phyloP scores from a whole-genome alignment of 345 rosid species.

The Populus nigra region DNA sequence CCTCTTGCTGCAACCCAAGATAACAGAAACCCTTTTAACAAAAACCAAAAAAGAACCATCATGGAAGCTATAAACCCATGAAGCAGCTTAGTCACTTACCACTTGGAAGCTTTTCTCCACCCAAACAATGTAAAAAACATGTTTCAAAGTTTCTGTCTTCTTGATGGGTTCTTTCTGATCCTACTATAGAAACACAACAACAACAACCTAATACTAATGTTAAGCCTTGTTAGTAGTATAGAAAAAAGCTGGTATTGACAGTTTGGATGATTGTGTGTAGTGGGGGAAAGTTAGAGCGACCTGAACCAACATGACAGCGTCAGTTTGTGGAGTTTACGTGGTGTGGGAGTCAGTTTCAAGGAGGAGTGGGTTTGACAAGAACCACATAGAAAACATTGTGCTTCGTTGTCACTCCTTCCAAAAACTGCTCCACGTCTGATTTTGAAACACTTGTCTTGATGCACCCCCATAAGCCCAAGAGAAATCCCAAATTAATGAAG shows the following conservation, averaged over 20 bases:
- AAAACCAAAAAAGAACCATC: not conserved
- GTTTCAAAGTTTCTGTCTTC: conserved; percentile 7
- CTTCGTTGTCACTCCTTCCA: not conserved
- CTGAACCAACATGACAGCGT: conserved; percentile 16
- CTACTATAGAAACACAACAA: not conserved
- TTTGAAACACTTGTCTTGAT: conserved; percentile 22
- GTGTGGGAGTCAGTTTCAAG: conserved; percentile 22
- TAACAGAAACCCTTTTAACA: not conserved
- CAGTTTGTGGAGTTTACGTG: conserved; percentile 7
- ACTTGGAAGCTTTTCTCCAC: conserved; percentile 82
- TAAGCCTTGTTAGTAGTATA: not conserved
- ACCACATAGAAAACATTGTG: not conserved
- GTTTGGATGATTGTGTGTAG: not conserved
- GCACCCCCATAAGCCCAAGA: no score
- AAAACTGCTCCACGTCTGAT: conserved; percentile 42
- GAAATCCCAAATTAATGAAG: no score
- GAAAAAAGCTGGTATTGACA: not conserved
- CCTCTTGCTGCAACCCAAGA: conserved; percentile 50
- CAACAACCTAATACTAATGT: not conserved
- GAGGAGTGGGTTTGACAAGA: conserved; percentile 45
- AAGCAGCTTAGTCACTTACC: conserved; percentile 27
- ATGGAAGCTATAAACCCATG: not conserved
- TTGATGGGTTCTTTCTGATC: not conserved
- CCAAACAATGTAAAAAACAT: conserved; percentile 71
- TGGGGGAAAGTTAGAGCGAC: conserved; percentile 10